These are phyloP conservation scores for Schizosaccharomyces versatilis DNA, from an alignment of 1,139 yeast genomes.

Conservation along the genomic window DNA sequence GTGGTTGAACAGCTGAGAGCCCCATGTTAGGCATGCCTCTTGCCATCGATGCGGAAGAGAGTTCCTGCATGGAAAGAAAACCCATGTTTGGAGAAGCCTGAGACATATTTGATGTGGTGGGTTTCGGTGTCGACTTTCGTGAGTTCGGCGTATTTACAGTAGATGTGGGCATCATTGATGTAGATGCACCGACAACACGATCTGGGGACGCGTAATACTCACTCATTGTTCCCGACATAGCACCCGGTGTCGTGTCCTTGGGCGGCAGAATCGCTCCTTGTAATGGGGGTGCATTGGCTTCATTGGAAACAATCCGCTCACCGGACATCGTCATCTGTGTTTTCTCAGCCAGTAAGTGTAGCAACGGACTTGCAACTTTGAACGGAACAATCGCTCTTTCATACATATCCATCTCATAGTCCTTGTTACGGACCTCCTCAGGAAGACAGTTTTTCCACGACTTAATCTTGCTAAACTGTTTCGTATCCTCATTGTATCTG, in stretches of 20 bases:
- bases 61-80: background rate
- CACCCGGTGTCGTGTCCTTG: no score
- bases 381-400: constrained; percentile 28
- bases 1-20: no score
- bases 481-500: constrained; percentile 76
- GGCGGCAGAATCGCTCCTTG: constrained; percentile 35
- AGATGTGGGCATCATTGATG: no score
- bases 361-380: constrained; percentile 69
- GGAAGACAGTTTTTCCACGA: constrained; percentile 98
- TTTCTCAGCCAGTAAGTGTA: constrained; percentile 47
- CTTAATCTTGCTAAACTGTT: constrained; percentile 76
- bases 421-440: constrained; percentile 80
- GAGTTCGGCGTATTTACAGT: no score
- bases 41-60: background rate
- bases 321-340: constrained; percentile 63
- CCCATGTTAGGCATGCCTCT: no score
- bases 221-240: no score
- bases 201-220: no score
- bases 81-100: background rate
- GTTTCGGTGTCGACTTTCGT: no score
- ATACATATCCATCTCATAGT: constrained; percentile 42
- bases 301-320: constrained; percentile 50
- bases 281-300: constrained; percentile 72
- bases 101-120: no score
- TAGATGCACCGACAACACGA: no score